phyloP scores from a whole-genome alignment of 495 filamentous ascomycete genomes.

The Penicillium roqueforti region DNA sequence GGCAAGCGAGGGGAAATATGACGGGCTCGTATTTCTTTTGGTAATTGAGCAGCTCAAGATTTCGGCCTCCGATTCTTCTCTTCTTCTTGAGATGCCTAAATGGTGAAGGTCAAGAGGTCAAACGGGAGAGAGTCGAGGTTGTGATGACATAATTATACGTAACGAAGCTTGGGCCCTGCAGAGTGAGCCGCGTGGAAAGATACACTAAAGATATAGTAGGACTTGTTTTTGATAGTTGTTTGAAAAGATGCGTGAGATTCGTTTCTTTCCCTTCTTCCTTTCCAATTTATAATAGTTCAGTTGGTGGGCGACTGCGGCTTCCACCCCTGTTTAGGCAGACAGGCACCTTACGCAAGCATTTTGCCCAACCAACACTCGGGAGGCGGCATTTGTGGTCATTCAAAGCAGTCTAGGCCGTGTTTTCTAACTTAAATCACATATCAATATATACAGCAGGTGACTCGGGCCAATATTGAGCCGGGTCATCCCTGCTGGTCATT shows the following conservation, averaged over 20 bases:
- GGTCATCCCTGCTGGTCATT: not conserved
- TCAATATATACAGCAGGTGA: not conserved
- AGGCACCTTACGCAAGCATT: constrained; percentile 10
- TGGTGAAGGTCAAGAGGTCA: constrained; percentile 9
- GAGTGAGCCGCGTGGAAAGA: not conserved
- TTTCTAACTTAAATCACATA: not conserved
- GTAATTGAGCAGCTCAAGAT: not conserved
- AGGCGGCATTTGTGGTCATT: not conserved
- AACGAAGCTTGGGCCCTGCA: constrained; percentile 17
- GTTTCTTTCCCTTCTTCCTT: not conserved
- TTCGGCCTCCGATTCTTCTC: not conserved
- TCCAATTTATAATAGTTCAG: not conserved
- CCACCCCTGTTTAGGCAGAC: constrained; percentile 13
- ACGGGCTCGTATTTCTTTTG: not conserved
- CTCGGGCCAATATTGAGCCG: not conserved
- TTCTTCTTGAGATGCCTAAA: not conserved
- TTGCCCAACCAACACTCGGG: constrained; percentile 1
- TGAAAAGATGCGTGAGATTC: not conserved
- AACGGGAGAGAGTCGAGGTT: constrained; percentile 14
- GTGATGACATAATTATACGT: constrained; percentile 46
- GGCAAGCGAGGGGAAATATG: not conserved
- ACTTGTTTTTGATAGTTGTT: not conserved
- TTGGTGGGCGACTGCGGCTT: not conserved
- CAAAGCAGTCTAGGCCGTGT: not conserved
- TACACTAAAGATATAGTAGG: not conserved